A percentile compares a stretch with the other conserved stretches of the same genome.
Evolutionary conservation across 2,329 filamentous ascomycete species (phyloP).

Genomic region (Bipolaris victoriae): DNA sequence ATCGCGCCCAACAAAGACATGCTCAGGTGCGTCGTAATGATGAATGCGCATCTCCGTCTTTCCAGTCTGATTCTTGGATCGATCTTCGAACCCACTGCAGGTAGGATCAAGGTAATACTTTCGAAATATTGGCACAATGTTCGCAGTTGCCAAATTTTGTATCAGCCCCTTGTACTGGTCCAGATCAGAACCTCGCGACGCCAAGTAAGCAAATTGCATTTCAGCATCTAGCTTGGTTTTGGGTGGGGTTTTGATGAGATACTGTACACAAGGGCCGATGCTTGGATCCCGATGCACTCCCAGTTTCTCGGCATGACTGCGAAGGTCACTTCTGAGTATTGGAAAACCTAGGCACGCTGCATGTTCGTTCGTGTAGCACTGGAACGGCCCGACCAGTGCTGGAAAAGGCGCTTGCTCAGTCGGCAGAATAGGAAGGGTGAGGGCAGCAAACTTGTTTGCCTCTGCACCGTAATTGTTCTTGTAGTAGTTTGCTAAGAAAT

Average conservation of each 20-base stretch:
- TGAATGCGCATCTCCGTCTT: conserved; percentile 51
- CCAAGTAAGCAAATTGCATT: conserved; percentile 81
- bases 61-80: conserved; percentile 37
- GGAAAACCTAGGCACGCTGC: conserved; percentile 81
- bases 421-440: conserved; percentile 64
- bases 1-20: conserved; percentile 78
- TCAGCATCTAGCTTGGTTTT: conserved; percentile 69
- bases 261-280: conserved; percentile 76
- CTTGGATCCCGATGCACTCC: conserved; percentile 83
- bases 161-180: conserved; percentile 49
- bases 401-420: conserved; percentile 68
- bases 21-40: conserved; percentile 68
- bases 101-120: conserved; percentile 42
- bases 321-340: conserved; percentile 77
- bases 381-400: conserved; percentile 71
- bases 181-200: conserved; percentile 76
- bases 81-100: conserved; percentile 44
- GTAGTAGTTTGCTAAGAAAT: conserved; percentile 82
- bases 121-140: conserved; percentile 49
- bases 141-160: conserved; percentile 33
- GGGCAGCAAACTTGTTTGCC: conserved; percentile 62
- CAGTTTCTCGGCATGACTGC: conserved; percentile 81
- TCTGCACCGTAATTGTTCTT: conserved; percentile 71
- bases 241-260: conserved; percentile 75
- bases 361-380: conserved; percentile 82